These are phyloP conservation scores for Bipolaris cookei DNA, from an alignment of 2,329 filamentous ascomycete species.

Conservation along the genomic window DNA sequence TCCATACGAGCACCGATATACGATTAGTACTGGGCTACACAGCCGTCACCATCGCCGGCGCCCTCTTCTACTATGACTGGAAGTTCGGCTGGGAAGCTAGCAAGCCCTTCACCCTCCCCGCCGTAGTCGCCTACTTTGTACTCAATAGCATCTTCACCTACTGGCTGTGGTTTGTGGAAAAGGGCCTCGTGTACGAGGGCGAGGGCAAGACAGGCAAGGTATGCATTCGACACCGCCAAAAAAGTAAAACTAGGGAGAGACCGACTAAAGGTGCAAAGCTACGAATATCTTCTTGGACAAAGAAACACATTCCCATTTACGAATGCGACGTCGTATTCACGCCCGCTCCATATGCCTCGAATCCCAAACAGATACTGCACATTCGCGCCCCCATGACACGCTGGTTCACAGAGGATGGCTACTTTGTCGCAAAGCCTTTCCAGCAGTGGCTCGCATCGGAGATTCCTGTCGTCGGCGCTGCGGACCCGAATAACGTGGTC, in stretches of 20 bases:
- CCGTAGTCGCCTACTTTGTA: conserved; percentile 78
- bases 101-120: conserved; percentile 78
- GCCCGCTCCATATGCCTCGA: conserved; percentile 40
- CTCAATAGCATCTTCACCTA: conserved; percentile 79
- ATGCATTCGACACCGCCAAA: conserved; percentile 17
- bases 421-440: conserved; percentile 76
- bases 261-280: conserved; percentile 59
- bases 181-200: conserved; percentile 81
- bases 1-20: conserved; percentile 80
- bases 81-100: conserved; percentile 87
- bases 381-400: conserved; percentile 70
- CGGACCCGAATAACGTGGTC: conserved; percentile 64
- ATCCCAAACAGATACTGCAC: conserved; percentile 55
- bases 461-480: conserved; percentile 68
- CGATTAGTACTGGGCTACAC: conserved; percentile 83
- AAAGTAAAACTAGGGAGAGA: too few species aligned
- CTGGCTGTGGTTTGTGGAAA: conserved; percentile 87
- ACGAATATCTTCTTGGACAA: conserved; percentile 71
- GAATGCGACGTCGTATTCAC: conserved; percentile 69
- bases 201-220: conserved; percentile 71
- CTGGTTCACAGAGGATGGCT: conserved; percentile 77
- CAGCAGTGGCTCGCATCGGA: conserved; percentile 77
- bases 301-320: conserved; percentile 84
- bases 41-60: conserved; percentile 79
- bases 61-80: conserved; percentile 90